Conservation (phyloP, 805 yeast species). For the Nakazawaea wyomingensis region DNA sequence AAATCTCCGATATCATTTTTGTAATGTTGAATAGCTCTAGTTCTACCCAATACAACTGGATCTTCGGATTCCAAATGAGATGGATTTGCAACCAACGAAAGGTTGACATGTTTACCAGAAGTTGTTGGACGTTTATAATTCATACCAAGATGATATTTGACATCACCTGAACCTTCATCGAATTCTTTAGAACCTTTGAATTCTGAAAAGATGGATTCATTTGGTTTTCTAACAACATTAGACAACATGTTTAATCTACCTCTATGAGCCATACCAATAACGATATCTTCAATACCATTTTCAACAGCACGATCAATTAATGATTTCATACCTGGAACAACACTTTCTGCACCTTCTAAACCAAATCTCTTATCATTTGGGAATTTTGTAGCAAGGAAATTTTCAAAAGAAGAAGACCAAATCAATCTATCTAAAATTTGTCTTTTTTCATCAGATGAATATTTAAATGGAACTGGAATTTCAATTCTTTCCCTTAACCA, state of each 20-base stretch:
- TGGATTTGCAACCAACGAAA: slow-evolving; percentile 97
- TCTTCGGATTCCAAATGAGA: slow-evolving; percentile 99
- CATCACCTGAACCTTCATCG: slow-evolving; percentile 98
- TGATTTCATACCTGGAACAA: slow-evolving; percentile 95
- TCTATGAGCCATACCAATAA: slow-evolving; percentile 99
- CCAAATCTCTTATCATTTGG: slow-evolving; percentile 99
- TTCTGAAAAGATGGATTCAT: slow-evolving; percentile 95
- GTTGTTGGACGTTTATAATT: slow-evolving; percentile 99
- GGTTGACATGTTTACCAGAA: slow-evolving; percentile 91
- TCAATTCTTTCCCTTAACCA: slow-evolving; percentile 98
- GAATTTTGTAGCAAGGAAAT: slow-evolving; percentile 89
- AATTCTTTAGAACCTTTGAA: slow-evolving; percentile 85
- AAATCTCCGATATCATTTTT: slow-evolving; percentile 80
- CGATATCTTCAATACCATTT: slow-evolving; percentile 89
- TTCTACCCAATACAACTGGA: slow-evolving; percentile 97
- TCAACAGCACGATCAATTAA: slow-evolving; percentile 91
- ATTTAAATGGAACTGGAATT: slow-evolving; percentile 82
- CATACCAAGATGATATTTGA: slow-evolving; percentile 98
- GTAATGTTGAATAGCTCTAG: slow-evolving; percentile 91
- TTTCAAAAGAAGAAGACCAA: slow-evolving; percentile 94
- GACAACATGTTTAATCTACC: slow-evolving; percentile 98
- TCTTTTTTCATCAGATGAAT: slow-evolving; percentile 84
- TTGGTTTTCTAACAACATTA: slow-evolving; percentile 97
- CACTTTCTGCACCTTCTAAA: slow-evolving; percentile 96
- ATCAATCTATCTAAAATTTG: slow-evolving; percentile 93